These are phyloP conservation scores for Allomyces arbusculus DNA, from an alignment of 192 early-diverging fungal species.

Conservation along the genomic window DNA sequence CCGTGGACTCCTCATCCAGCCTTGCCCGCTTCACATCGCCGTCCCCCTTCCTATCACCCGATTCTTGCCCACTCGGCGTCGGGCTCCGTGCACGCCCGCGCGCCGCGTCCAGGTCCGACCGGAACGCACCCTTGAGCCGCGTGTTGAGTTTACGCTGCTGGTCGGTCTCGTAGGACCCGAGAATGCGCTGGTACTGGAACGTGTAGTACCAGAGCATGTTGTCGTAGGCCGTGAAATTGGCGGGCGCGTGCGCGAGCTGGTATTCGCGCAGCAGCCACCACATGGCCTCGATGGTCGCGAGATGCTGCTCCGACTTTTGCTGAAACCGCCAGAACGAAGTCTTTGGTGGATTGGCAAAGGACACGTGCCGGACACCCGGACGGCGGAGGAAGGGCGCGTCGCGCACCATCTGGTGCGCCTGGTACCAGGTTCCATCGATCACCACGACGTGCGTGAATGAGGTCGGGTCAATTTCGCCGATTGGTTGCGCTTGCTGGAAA, in stretches of 20 bases:
- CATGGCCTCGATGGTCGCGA: conserved; percentile 4
- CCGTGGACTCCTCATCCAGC: no score
- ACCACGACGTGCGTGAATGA: conserved; percentile 1
- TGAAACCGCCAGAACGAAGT: conserved; percentile 4
- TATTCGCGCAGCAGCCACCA: conserved; percentile 3
- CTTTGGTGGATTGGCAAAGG: not conserved
- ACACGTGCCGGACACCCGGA: not conserved
- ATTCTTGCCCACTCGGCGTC: no score
- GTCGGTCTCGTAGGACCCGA: not conserved
- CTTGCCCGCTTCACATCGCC: no score
- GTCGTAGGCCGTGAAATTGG: not conserved
- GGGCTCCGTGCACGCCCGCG: not conserved
- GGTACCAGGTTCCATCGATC: conserved; percentile 5
- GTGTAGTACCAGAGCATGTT: not conserved
- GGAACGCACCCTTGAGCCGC: not conserved
- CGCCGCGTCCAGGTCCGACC: not conserved
- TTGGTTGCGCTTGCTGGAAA: conserved; percentile 1
- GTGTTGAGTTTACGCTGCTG: not conserved
- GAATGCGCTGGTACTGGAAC: not conserved
- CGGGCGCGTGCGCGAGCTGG: not conserved
- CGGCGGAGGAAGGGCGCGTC: not conserved
- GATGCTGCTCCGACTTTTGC: conserved; percentile 1
- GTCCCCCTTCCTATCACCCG: no score
- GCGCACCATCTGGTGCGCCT: conserved; percentile 3
- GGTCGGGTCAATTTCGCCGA: conserved; percentile 2